These are phyloP conservation scores for Sphaerulina populicola DNA, from an alignment of 2,329 filamentous ascomycete genomes.

Conservation along the genomic window DNA sequence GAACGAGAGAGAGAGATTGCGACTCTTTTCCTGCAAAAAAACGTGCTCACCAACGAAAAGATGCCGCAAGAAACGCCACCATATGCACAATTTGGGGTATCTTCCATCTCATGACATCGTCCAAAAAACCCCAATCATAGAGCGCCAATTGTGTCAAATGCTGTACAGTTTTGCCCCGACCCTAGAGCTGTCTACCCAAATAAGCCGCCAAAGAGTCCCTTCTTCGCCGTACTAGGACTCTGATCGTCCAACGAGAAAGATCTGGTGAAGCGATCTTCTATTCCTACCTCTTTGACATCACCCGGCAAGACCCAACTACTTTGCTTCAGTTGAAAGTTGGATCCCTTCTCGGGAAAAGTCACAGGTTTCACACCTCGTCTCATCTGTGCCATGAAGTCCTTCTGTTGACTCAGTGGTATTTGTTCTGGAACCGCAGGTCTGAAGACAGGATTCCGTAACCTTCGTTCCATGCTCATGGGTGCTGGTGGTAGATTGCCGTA, in stretches of 20 bases:
- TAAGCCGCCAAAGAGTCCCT: slow-evolving; percentile 5
- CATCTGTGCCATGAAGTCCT: slow-evolving; percentile 46
- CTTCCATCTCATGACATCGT: not conserved
- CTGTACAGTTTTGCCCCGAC: not conserved
- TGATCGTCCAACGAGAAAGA: slow-evolving; percentile 17
- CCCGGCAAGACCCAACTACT: slow-evolving; percentile 18
- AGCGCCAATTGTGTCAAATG: not conserved
- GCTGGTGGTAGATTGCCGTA: slow-evolving; percentile 63
- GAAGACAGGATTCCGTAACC: slow-evolving; percentile 49
- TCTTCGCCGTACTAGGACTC: slow-evolving; percentile 1
- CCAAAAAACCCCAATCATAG: not conserved
- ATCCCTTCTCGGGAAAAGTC: slow-evolving; percentile 18
- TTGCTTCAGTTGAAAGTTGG: slow-evolving; percentile 18
- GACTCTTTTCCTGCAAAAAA: too few species aligned
- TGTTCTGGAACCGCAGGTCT: slow-evolving; percentile 25
- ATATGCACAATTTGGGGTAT: not conserved
- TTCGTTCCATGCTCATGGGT: slow-evolving; percentile 57
- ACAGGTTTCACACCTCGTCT: slow-evolving; percentile 22
- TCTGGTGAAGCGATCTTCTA: slow-evolving; percentile 19
- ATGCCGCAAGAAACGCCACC: not conserved
- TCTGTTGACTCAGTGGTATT: slow-evolving; percentile 39
- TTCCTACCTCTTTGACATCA: slow-evolving; percentile 18
- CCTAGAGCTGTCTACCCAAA: not conserved
- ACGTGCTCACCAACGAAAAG: too few species aligned
- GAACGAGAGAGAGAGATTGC: too few species aligned